These are phyloP conservation scores for Yamadazyma kanchanaburiensis DNA, from an alignment of 1,139 yeast genomes.

Conservation along the genomic window DNA sequence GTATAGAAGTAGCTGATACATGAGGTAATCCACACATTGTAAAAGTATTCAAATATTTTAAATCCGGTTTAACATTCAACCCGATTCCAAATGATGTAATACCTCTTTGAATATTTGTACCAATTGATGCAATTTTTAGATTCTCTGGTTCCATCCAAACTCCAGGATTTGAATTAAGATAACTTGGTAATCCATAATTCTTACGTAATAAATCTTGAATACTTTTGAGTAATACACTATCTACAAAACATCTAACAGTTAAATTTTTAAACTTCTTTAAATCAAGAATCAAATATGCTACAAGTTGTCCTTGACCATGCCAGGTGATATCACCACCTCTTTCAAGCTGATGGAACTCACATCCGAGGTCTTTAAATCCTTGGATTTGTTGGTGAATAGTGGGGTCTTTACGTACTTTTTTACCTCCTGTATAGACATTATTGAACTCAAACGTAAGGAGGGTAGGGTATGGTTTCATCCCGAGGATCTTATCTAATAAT, in stretches of 20 bases:
- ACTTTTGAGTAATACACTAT: slow-evolving; percentile 60
- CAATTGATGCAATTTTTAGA: slow-evolving; percentile 82
- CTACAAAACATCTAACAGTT: slow-evolving; percentile 73
- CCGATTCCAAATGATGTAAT: slow-evolving; percentile 90
- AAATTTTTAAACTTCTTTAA: slow-evolving; percentile 56
- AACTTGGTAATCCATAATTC: slow-evolving; percentile 40
- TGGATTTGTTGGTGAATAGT: slow-evolving; percentile 28
- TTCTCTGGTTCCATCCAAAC: slow-evolving; percentile 63
- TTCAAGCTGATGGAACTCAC: slow-evolving; percentile 63
- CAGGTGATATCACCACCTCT: slow-evolving; percentile 98
- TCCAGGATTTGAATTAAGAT: slow-evolving; percentile 73
- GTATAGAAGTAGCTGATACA: slow-evolving; percentile 40
- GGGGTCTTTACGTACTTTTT: slow-evolving; percentile 59
- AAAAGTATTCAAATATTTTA: slow-evolving; percentile 64
- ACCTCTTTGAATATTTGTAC: slow-evolving; percentile 80
- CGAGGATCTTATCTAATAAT: slow-evolving; percentile 40
- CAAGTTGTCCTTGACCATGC: slow-evolving; percentile 95
- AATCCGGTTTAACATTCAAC: slow-evolving; percentile 72
- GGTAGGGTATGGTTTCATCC: slow-evolving; percentile 60
- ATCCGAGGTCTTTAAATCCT: slow-evolving; percentile 39
- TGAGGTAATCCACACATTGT: slow-evolving; percentile 85
- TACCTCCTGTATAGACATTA: slow-evolving; percentile 87
- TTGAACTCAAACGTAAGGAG: slow-evolving; percentile 77
- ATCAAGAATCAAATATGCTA: slow-evolving; percentile 80
- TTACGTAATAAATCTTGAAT: slow-evolving; percentile 52